These are phyloP conservation scores for Fusarium hainanense DNA, from an alignment of 2,329 filamentous ascomycete species.

Conservation along the genomic window DNA sequence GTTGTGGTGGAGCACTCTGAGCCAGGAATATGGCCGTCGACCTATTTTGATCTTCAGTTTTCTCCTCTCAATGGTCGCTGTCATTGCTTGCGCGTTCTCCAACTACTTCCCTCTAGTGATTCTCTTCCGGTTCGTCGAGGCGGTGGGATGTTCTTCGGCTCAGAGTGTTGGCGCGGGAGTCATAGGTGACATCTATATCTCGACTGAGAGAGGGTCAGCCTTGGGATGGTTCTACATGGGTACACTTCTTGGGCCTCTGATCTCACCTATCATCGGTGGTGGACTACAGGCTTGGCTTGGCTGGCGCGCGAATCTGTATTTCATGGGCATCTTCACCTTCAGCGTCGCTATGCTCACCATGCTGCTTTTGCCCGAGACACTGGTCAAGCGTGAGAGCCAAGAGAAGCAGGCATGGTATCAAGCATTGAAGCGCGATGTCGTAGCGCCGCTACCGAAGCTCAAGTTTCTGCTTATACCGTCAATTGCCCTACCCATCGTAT, in stretches of 20 bases:
- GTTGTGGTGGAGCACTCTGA: conserved; percentile 2
- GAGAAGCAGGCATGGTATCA: not conserved
- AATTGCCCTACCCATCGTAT: not conserved
- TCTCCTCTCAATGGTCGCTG: not conserved
- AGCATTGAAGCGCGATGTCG: not conserved
- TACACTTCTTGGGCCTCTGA: conserved; percentile 11
- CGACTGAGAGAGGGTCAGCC: conserved; percentile 15
- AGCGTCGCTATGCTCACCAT: not conserved
- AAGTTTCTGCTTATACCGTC: not conserved
- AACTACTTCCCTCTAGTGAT: not conserved
- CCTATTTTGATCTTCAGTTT: not conserved
- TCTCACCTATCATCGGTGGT: conserved; percentile 1
- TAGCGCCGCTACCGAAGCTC: not conserved
- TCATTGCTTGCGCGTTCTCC: not conserved
- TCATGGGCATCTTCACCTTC: conserved; percentile 5
- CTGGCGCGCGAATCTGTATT: not conserved
- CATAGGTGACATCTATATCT: conserved; percentile 17
- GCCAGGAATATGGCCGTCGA: not conserved
- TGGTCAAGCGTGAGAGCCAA: not conserved
- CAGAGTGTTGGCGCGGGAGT: conserved; percentile 1
- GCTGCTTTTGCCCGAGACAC: not conserved
- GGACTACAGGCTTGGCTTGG: not conserved
- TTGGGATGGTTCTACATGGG: conserved; percentile 22
- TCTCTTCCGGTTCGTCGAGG: not conserved
- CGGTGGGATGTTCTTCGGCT: not conserved